Conservation (phyloP, 2,329 filamentous ascomycete genomes). For the Cercospora beticola region DNA sequence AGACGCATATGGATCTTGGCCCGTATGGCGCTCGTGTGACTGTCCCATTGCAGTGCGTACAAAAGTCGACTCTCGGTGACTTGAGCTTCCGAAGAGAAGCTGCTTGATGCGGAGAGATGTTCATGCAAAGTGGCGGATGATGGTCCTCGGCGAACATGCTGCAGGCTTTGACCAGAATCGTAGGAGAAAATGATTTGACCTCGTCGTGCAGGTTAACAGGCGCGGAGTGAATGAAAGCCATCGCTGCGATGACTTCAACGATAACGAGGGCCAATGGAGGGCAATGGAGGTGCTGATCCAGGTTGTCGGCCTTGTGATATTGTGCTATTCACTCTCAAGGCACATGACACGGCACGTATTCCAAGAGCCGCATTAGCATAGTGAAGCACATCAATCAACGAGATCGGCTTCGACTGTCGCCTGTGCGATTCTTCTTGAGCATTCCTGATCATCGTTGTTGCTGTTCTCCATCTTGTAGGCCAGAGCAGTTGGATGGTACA, state of each 20-base stretch:
- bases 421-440: background rate
- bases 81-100: background rate
- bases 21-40: background rate
- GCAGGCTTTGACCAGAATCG: background rate
- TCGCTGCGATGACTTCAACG: background rate
- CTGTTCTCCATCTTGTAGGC: background rate
- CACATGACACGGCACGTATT: background rate
- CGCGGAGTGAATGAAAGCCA: background rate
- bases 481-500: background rate
- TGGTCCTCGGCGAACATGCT: background rate
- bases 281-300: background rate
- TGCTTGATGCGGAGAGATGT: background rate
- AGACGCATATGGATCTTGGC: slow-evolving; percentile 12
- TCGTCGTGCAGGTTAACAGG: background rate
- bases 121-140: background rate
- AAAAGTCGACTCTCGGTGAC: slow-evolving; percentile 5
- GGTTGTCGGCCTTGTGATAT: background rate
- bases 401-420: background rate
- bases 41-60: slow-evolving; percentile 3
- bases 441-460: background rate
- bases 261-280: background rate
- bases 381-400: background rate
- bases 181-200: background rate
- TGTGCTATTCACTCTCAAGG: background rate
- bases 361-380: background rate